phyloP scores from a whole-genome alignment of 1,284 basidiomycete genomes.

The Malassezia furfur region DNA sequence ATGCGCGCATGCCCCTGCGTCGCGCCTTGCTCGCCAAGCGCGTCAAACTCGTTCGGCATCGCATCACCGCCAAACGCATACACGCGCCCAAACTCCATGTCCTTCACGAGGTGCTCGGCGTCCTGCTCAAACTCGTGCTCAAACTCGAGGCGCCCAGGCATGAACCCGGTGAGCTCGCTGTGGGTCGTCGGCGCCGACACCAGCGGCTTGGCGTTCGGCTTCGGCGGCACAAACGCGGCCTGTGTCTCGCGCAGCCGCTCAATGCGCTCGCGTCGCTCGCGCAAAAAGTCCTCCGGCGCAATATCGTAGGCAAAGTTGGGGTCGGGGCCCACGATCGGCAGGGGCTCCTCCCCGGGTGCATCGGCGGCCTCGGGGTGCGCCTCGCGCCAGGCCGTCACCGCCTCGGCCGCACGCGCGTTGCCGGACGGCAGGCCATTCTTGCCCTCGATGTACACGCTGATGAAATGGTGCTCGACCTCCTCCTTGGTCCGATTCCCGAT shows the following conservation, averaged over 20 bases:
- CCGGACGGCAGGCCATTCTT: constrained; percentile 33
- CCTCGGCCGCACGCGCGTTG: constrained; percentile 27
- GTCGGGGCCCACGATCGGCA: constrained; percentile 39
- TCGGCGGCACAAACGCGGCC: constrained; percentile 33
- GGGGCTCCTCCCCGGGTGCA: constrained; percentile 25
- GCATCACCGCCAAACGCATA: constrained; percentile 69
- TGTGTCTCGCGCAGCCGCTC: constrained; percentile 36
- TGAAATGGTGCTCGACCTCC: constrained; percentile 86
- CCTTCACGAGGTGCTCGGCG: constrained; percentile 87
- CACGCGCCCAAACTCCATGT: constrained; percentile 86
- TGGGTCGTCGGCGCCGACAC: constrained; percentile 90
- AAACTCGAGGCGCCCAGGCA: constrained; percentile 93
- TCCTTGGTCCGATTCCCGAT: constrained; percentile 89
- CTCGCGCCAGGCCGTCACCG: constrained; percentile 17
- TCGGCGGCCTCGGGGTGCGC: constrained; percentile 7
- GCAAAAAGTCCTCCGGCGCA: constrained; percentile 40
- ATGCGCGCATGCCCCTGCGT: constrained; percentile 34
- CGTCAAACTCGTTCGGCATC: constrained; percentile 40
- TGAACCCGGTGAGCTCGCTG: constrained; percentile 75
- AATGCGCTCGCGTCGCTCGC: constrained; percentile 37
- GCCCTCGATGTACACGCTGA: constrained; percentile 63
- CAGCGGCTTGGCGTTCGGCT: constrained; percentile 56
- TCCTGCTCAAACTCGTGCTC: constrained; percentile 87
- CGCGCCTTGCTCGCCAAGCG: constrained; percentile 32
- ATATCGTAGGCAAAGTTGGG: constrained; percentile 27